Percentiles rank a stretch among this genome's conserved stretches.
Evolutionary conservation across 306 rosid genomes (phyloP).

Genomic region (Begonia loranthoides): DNA sequence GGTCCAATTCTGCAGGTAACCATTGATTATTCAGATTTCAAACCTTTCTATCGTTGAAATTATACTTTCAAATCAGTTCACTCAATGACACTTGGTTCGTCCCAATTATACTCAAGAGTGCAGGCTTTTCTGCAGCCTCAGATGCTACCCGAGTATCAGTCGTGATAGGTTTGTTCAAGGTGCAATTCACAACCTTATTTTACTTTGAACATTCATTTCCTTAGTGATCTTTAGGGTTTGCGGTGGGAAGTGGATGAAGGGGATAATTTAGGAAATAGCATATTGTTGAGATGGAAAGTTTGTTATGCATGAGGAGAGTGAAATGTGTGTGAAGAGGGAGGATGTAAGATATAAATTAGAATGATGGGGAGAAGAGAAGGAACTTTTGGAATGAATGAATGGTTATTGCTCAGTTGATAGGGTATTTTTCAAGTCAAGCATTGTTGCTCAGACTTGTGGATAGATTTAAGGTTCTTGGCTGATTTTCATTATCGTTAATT

Average conservation of each 20-base stretch:
- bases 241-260: no score
- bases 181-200: constrained; percentile 12
- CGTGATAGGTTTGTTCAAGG: constrained; percentile 87
- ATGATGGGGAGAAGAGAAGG: not conserved
- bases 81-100: constrained; percentile 11
- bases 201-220: not conserved
- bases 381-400: no score
- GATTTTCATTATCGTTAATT: no score
- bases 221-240: no score
- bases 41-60: constrained; percentile 4
- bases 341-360: not conserved
- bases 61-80: constrained; percentile 10
- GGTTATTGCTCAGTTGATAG: no score
- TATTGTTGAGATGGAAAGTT: no score
- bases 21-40: constrained; percentile 9
- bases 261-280: not conserved
- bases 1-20: constrained; percentile 89
- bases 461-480: no score
- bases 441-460: not conserved
- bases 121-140: constrained; percentile 92
- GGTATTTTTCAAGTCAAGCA: not conserved
- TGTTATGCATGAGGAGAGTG: no score
- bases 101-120: constrained; percentile 40
- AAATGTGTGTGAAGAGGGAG: not conserved
- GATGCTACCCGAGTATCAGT: constrained; percentile 95